Conservation (phyloP, 2,329 filamentous ascomycete genomes). For the Torrubiella hemipterigena region DNA sequence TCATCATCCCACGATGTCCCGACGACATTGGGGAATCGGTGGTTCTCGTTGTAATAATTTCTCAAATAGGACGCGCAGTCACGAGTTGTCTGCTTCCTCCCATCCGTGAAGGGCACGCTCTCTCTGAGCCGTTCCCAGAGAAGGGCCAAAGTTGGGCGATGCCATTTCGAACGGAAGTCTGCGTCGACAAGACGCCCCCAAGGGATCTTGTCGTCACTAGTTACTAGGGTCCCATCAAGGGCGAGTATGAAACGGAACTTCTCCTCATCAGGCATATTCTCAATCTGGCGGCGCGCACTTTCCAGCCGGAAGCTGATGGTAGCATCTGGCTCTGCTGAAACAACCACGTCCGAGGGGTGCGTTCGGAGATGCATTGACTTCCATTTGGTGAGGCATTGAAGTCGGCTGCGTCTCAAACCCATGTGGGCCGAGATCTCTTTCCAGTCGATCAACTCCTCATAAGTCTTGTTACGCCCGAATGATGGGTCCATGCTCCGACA, state of each 20-base stretch:
- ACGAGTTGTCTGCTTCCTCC: constrained; percentile 17
- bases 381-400: constrained; percentile 62
- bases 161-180: constrained; percentile 25
- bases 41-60: constrained; percentile 19
- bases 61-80: constrained; percentile 23
- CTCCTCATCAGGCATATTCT: constrained; percentile 28
- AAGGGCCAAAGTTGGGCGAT: constrained; percentile 22
- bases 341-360: constrained; percentile 18
- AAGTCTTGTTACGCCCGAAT: constrained; percentile 23
- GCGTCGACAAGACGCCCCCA: constrained; percentile 34
- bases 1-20: constrained; percentile 17
- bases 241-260: constrained; percentile 30
- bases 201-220: constrained; percentile 32
- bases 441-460: constrained; percentile 53
- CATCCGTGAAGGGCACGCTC: constrained; percentile 18
- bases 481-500: no score
- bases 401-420: constrained; percentile 46
- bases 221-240: constrained; percentile 27
- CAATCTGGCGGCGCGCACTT: constrained; percentile 28
- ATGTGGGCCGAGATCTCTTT: constrained; percentile 49
- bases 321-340: constrained; percentile 18
- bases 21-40: constrained; percentile 19
- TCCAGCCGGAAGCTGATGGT: constrained; percentile 28
- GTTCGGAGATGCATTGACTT: constrained; percentile 28
- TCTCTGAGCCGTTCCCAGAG: constrained; percentile 26